Percentiles rank a stretch among this genome's conserved stretches.
phyloP scores from a whole-genome alignment of 768 basidiomycete genomes.

The Tulasnella sp. region DNA sequence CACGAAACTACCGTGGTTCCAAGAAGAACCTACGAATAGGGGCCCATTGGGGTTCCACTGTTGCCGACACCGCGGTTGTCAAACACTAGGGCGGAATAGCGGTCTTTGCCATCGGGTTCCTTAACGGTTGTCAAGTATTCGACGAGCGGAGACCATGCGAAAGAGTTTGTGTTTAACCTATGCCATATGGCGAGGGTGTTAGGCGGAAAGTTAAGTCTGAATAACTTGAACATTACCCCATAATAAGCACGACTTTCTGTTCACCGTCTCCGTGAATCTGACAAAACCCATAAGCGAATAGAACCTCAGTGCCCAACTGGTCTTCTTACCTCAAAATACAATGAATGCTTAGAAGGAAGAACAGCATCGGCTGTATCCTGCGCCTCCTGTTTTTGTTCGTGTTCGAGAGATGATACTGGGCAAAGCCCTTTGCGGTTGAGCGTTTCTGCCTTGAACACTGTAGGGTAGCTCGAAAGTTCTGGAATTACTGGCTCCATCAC shows the following conservation, averaged over 20 bases:
- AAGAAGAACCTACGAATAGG: conserved; percentile 60
- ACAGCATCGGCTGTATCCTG: conserved; percentile 28
- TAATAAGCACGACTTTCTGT: conserved; percentile 68
- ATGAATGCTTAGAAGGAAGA: conserved; percentile 57
- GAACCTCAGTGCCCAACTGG: not conserved
- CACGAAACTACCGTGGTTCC: not conserved
- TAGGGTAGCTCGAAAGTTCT: conserved; percentile 32
- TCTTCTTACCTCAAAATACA: conserved; percentile 52
- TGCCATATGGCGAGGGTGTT: conserved; percentile 27
- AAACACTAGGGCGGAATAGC: conserved; percentile 66
- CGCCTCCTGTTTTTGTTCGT: conserved; percentile 38
- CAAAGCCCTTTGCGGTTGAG: conserved; percentile 69
- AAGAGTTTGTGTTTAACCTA: conserved; percentile 57
- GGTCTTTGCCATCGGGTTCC: conserved; percentile 33
- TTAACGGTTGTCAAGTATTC: conserved; percentile 52
- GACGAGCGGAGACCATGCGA: conserved; percentile 64
- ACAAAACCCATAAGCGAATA: not conserved
- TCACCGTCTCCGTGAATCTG: conserved; percentile 62
- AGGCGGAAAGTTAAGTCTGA: conserved; percentile 9
- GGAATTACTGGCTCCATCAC: not conserved
- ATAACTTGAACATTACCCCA: conserved; percentile 52
- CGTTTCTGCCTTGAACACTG: conserved; percentile 59
- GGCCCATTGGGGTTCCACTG: conserved; percentile 64
- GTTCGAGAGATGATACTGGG: conserved; percentile 56
- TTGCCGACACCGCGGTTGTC: conserved; percentile 84